Evolutionary conservation across 441 rosid species (phyloP).

Genomic region (Gossypium davidsonii): DNA sequence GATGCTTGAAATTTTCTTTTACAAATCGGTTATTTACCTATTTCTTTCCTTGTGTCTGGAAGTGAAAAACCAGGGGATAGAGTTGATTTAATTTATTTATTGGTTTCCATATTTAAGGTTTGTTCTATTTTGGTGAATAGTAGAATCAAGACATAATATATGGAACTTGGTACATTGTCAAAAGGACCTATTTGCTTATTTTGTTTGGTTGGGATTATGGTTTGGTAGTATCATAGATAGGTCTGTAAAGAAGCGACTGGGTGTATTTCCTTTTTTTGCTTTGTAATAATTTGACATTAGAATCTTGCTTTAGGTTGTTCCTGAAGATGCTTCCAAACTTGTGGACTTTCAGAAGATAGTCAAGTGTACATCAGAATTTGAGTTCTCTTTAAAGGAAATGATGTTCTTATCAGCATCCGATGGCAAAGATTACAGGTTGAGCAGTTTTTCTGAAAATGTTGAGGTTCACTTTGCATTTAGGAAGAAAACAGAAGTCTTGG

Average conservation of each 20-base stretch:
- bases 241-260: not conserved
- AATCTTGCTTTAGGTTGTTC: slow-evolving; percentile 63
- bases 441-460: slow-evolving; percentile 77
- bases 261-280: not conserved
- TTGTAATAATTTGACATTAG: not conserved
- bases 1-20: not conserved
- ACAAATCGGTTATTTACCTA: too few relatives aligned
- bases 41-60: too few relatives aligned
- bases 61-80: not conserved
- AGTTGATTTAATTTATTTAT: not conserved
- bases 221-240: not conserved
- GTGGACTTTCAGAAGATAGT: slow-evolving; percentile 78
- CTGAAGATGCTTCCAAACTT: slow-evolving; percentile 87
- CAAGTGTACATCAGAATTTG: slow-evolving; percentile 64
- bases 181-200: not conserved
- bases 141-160: not conserved
- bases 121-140: not conserved
- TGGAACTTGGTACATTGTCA: slow-evolving; percentile 5
- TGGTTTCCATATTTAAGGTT: not conserved
- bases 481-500: slow-evolving; percentile 78
- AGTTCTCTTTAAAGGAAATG: slow-evolving; percentile 56
- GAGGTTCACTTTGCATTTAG: slow-evolving; percentile 93
- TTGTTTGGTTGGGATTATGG: not conserved
- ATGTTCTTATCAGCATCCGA: slow-evolving; percentile 66
- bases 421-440: slow-evolving; percentile 57